phyloP scores from a whole-genome alignment of 495 filamentous ascomycete genomes.

The Parathielavia hyrcaniae region DNA sequence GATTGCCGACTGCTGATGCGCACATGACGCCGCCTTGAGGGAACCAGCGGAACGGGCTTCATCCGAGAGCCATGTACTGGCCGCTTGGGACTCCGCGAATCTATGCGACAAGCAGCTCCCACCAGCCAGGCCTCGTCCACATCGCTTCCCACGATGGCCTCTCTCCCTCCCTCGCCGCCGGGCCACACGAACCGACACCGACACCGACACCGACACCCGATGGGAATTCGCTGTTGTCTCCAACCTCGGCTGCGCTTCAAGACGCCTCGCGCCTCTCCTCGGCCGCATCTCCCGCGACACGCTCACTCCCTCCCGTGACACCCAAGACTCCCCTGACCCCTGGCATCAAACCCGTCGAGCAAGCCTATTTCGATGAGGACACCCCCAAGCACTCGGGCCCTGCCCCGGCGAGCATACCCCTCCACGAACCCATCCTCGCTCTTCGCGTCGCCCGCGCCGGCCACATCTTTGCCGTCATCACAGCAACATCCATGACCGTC shows the following conservation, averaged over 20 bases:
- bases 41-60: slow-evolving; percentile 24
- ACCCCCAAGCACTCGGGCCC: slow-evolving; percentile 14
- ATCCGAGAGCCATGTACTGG: slow-evolving; percentile 79
- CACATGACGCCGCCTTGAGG: slow-evolving; percentile 30
- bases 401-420: slow-evolving; percentile 14
- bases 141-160: slow-evolving; percentile 42
- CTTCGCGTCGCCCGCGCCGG: slow-evolving; percentile 75
- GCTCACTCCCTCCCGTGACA: slow-evolving; percentile 35
- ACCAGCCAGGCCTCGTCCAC: slow-evolving; percentile 42
- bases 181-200: slow-evolving; percentile 23
- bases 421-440: slow-evolving; percentile 59
- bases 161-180: slow-evolving; percentile 27
- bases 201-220: slow-evolving; percentile 29
- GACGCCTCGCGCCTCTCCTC: slow-evolving; percentile 26
- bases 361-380: slow-evolving; percentile 37
- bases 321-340: slow-evolving; percentile 48
- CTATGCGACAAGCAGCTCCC: slow-evolving; percentile 63
- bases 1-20: too few species aligned
- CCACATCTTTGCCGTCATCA: slow-evolving; percentile 84
- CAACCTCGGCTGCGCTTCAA: slow-evolving; percentile 21
- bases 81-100: slow-evolving; percentile 84
- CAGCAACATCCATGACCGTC: slow-evolving; percentile 69
- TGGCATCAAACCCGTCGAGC: slow-evolving; percentile 48
- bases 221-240: slow-evolving; percentile 24
- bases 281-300: slow-evolving; percentile 10